Base-by-base conservation (phyloP, 2,329 filamentous ascomycete genomes). In the Grosmannia penicillata region DNA sequence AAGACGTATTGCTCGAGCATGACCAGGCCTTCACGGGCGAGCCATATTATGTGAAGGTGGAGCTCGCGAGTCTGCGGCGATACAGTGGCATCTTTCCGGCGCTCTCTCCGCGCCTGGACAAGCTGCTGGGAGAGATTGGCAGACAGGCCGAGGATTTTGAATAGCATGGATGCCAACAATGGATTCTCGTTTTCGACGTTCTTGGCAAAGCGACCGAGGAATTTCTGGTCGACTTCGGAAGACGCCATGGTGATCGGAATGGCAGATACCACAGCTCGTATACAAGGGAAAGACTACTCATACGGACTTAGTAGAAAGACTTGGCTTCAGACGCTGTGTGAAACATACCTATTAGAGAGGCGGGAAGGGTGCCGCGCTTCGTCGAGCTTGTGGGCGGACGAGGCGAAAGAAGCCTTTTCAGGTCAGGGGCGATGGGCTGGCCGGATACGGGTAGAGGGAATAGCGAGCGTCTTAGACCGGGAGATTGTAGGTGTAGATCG, bases 151-250 rank as follows among this genome's bases (percentile, higher is more conserved):
- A 96, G 70, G 29, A 96, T 78, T 57, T 91, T 91, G 61, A 86
- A 95, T 33, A 98, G 72, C 56, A 84, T 86, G 17, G 72, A 72
- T 8, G 82, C 82, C 33, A 96, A 72, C 15, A 87, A 68, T 4
- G 82, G 78, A 53, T 89, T 91, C 49, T 83, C 78, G 43, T 72
- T 64, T 53, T 79, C 77, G 49, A 85, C 86, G 44, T 77, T 71
- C 59, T 78, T 82, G 56, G 91, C 89, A 55, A 94, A 78, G 54
- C 77, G 79, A 61, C 85, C 86, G 52, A 98, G 71, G 61, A 93
- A 94, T 63, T 96, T 98, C 63, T 94, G 87, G 59, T 98, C 91
- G 45, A 96, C 85, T 62, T 94, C 85, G 44, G 86, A 91, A 55
- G 87, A 91, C 62, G 91, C 91, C 91, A 96, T 98, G 45, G 55